These are phyloP conservation scores for Pythium aquatile DNA, from an alignment of 352 stramenopile genomes.

Conservation along the genomic window DNA sequence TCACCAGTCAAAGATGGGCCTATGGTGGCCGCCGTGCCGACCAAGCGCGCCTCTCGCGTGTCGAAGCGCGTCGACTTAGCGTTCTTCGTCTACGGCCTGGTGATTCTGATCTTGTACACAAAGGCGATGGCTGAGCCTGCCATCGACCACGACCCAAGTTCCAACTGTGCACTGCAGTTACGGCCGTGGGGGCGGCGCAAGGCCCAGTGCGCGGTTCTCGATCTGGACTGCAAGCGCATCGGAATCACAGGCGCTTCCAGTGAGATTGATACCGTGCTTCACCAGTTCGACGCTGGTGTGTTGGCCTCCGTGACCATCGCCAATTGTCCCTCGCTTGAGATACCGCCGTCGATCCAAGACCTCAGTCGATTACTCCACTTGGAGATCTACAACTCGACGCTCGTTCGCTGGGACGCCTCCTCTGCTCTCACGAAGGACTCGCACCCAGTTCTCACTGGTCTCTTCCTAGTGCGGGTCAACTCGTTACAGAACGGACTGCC, in stretches of 20 bases:
- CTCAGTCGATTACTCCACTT: slow-evolving; percentile 15
- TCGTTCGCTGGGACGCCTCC: slow-evolving; percentile 7
- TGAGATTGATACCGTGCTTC: slow-evolving; percentile 10
- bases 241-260: neutral
- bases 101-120: slow-evolving; percentile 20
- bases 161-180: slow-evolving; percentile 23
- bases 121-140: slow-evolving; percentile 19
- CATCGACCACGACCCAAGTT: slow-evolving; percentile 10
- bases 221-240: slow-evolving; percentile 21
- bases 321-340: slow-evolving; percentile 22
- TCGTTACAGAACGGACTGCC: slow-evolving; percentile 22
- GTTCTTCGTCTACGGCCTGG: slow-evolving; percentile 21
- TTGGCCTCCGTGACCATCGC: slow-evolving; percentile 21
- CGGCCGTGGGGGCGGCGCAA: slow-evolving; percentile 20
- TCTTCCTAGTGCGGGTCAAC: slow-evolving; percentile 21
- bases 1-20: neutral
- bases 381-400: slow-evolving; percentile 30
- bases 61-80: slow-evolving; percentile 8
- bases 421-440: slow-evolving; percentile 9
- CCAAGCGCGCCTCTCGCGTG: slow-evolving; percentile 11
- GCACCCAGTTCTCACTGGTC: slow-evolving; percentile 21
- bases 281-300: slow-evolving; percentile 14
- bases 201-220: slow-evolving; percentile 19
- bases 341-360: slow-evolving; percentile 19
- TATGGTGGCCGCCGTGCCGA: neutral